Base-by-base conservation (phyloP, 306 rosid genomes). In the Luffa aegyptiaca region DNA sequence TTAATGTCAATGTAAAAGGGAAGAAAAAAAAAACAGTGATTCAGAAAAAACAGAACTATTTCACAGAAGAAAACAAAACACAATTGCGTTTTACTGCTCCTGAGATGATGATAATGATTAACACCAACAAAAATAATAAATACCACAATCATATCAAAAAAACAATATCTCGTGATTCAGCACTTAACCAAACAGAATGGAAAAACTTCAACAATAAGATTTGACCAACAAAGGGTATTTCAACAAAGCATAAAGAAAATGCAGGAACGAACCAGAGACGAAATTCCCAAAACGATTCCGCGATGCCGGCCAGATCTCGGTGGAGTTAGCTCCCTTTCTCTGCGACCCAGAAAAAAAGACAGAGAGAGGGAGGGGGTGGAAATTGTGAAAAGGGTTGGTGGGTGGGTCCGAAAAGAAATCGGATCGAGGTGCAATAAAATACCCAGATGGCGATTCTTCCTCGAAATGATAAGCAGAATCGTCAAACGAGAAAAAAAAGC, bases 371-470 rank as follows among this genome's bases (percentile, higher is more conserved):
- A 20, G 41, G 4, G 44, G 21, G 37, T 3, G 68, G 42, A 31
- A 39, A 49, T 36, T 16, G 76, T 73, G 78, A 17, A 58, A 41
- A 59, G 72, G 45, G 72, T 33, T n/a, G 42, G 53, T 57, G 51
- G 72, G 72, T 61, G 55, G 72, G 72, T 77, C 80, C 80, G 10
- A 37, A 26, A 51, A 77, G 51, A 59, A 55, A 16, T 16, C 45
- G 73, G 73, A 78, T 59, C 81, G 64, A 63, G 73, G 72, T 42
- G 57, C 72, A 61, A 76, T 36, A 39, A 76, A 66, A 59, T 20
- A 78, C 78, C 62, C 63, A 75, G 46, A 52, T 75, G 63, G 33
- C 44, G 73, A 78, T 78, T 61, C 57, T 45, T 44, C 81, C 81
- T 59, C 31, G 72, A 78, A 61, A 78, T 58, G 42, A 44, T 48